Conservation (phyloP, 768 basidiomycete species). For the Stropharia rugosoannulata region DNA sequence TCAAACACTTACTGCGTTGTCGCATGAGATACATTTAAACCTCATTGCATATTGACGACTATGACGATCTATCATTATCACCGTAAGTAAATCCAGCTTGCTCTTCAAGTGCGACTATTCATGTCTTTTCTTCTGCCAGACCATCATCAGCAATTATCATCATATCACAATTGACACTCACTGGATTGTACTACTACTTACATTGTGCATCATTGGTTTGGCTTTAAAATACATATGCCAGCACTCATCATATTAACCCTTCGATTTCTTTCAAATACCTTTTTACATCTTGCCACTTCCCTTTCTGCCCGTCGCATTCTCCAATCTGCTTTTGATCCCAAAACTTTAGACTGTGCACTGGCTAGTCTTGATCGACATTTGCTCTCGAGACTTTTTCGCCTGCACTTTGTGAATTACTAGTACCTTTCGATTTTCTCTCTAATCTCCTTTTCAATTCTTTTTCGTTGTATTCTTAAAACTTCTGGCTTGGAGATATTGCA, state of each 20-base stretch:
- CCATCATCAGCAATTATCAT: constrained; percentile 1
- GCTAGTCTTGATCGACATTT: neutral
- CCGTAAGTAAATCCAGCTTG: constrained; percentile 9
- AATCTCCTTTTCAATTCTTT: neutral
- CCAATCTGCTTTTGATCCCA: neutral
- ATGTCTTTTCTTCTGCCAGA: neutral
- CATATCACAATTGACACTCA: neutral
- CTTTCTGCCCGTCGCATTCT: too few species aligned
- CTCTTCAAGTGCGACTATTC: too few species aligned
- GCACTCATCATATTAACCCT: too few species aligned
- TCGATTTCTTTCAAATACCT: too few species aligned
- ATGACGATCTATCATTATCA: constrained; percentile 15
- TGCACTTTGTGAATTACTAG: neutral
- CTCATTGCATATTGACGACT: constrained; percentile 17
- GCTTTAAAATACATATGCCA: too few species aligned
- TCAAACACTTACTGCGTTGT: constrained; percentile 23
- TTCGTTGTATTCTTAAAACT: neutral
- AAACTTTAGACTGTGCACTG: neutral
- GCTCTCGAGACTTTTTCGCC: neutral
- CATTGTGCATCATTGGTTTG: too few species aligned
- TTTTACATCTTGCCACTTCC: too few species aligned
- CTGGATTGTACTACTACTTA: too few species aligned
- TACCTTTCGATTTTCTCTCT: neutral
- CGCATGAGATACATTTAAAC: constrained; percentile 17
- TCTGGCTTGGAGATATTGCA: neutral